Base-by-base conservation (phyloP, 1,284 basidiomycete species). In the Cutaneotrichosporon curvatum region DNA sequence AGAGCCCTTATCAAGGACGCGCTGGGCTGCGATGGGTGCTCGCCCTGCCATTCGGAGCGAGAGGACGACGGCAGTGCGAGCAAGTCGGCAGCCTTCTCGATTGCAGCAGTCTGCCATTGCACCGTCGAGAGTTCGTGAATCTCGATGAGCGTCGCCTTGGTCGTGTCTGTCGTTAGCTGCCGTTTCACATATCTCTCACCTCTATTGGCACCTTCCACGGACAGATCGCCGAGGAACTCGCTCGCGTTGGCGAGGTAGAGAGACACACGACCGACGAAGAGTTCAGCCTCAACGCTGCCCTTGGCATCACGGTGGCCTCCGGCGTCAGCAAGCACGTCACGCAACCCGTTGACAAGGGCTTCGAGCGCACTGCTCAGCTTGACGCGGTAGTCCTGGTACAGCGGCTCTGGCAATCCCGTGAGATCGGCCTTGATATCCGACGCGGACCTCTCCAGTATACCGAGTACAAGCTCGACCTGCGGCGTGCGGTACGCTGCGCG, bases 231-330 rank as follows among this genome's bases (percentile, higher is more conserved):
- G 28, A 69, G 49, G 48, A 69, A 67, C 1, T 43, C 33, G 18
- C 57, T 60, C 19, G 50, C 48, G 19, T 57, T 58, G 9, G 51
- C 57, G 8, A 73, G 47, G 44, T 63, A 70, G 20, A 68, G 40
- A 8, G 69, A 65, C 1, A 71, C 56, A 16, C 69, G 53, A 2
- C 69, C 70, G 12, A 70, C 51, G 33, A 70, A 65, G 34, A 71
- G 44, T 41, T 69, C 65, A 8, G 59, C 60, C 34, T 65, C 63
- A 18, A 70, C 48, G 11, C 52, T 56, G 2, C 48, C 51, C 12
- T 57, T 59, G 2, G 51, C 56, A 28, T 58, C 59, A n/a, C 57
- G 19, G 18, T 45, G 34, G 0, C 36, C 37, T 11, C 49, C 57
- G 7, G 65, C 52, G 15, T 45, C 51, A 3, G 56, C 62, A 19